phyloP scores from a whole-genome alignment of 176 grass and related monocot genomes.

The Paspalum notatum region DNA sequence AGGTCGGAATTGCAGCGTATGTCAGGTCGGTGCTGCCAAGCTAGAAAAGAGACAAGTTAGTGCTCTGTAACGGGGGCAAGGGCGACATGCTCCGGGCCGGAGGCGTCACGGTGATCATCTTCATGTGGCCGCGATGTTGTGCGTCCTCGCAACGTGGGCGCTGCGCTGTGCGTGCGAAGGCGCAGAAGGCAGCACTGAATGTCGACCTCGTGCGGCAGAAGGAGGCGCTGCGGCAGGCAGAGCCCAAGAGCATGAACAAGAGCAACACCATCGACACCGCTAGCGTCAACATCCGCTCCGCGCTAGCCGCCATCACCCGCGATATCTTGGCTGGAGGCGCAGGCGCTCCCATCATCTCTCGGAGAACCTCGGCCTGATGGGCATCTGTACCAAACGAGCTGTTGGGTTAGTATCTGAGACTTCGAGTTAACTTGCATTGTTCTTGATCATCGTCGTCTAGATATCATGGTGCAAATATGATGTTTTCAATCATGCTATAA shows the following conservation, averaged over 20 bases:
- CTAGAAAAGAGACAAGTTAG: no score
- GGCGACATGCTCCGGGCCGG: background rate
- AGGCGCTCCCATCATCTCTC: no score
- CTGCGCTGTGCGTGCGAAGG: background rate
- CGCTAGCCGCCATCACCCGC: no score
- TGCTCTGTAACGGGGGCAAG: no score
- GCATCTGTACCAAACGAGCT: constrained; percentile 59
- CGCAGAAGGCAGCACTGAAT: constrained; percentile 34
- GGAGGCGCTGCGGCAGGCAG: constrained; percentile 67
- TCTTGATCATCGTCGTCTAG: background rate
- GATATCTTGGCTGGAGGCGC: no score
- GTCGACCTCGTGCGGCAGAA: constrained; percentile 58
- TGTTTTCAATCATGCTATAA: background rate
- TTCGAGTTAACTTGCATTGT: background rate
- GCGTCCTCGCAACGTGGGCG: constrained; percentile 1
- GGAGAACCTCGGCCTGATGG: constrained; percentile 56
- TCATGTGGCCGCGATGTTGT: background rate
- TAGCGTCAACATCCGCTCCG: no score
- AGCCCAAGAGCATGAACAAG: constrained; percentile 90
- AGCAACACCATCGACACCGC: constrained; percentile 65
- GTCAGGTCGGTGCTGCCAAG: no score
- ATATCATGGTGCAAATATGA: background rate
- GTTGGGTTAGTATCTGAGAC: constrained; percentile 46
- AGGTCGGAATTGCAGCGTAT: no score
- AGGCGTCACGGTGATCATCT: background rate